Conservation (phyloP, 345 rosid species). For the Citrus reticulata region DNA sequence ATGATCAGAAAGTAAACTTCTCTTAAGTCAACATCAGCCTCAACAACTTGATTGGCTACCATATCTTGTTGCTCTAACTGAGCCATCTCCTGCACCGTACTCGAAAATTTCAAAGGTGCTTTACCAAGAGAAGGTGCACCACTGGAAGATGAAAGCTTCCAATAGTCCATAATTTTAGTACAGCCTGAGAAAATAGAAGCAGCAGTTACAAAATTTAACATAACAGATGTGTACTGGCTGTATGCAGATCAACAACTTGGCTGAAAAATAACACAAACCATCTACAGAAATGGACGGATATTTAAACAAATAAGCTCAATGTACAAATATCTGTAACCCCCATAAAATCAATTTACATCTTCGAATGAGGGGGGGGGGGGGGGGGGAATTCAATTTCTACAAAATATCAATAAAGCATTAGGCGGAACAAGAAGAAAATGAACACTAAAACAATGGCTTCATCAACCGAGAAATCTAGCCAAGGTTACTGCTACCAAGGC, state of each 20-base stretch:
- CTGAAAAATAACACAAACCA: neutral
- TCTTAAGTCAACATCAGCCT: slow-evolving; percentile 51
- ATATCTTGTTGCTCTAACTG: slow-evolving; percentile 42
- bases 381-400: neutral
- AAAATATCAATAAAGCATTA: neutral
- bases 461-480: neutral
- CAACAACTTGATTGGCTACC: slow-evolving; percentile 27
- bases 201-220: neutral
- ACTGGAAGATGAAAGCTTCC: slow-evolving; percentile 43
- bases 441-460: neutral
- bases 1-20: slow-evolving; percentile 89
- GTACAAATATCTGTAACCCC: neutral
- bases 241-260: neutral
- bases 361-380: neutral
- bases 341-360: neutral
- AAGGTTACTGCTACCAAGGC: neutral
- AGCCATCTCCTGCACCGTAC: slow-evolving; percentile 37
- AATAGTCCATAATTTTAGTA: slow-evolving; percentile 44
- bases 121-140: slow-evolving; percentile 44
- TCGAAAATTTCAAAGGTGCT: slow-evolving; percentile 40
- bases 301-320: neutral
- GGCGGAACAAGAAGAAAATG: neutral
- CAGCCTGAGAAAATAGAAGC: slow-evolving; percentile 26
- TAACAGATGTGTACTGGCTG: neutral
- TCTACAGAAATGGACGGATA: neutral